Evolutionary conservation across 441 rosid genomes (phyloP), one percentile per base, ranked within the genome.

Genomic region (Sinapis alba): DNA sequence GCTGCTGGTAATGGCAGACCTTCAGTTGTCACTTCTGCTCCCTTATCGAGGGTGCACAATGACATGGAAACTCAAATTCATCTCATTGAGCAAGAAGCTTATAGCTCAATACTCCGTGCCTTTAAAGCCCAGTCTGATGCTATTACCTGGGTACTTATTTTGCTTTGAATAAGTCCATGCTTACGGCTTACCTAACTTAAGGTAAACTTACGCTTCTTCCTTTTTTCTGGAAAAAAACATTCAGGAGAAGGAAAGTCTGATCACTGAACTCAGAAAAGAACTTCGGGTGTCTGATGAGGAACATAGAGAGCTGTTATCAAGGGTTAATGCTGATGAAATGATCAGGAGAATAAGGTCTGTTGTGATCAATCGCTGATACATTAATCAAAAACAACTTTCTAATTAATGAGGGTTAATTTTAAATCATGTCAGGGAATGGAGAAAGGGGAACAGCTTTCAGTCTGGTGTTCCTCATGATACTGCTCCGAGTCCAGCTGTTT

Each of bases 111-210:
- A 54, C 84, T 96, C 65, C 91, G 98, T 60, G 99, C 99, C 18
- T 96, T 96, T 80, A 92, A 89, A 89, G 99, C 98, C 77, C 99
- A 90, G 80, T 96, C 99, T 21, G 98, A 96, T 84, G 98, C 97
- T 77, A 86, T 96, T 62, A 86, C 98, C 66, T 96, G 98, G 98
- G 99, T 96, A 90, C 80, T 27, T 63, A 24, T 41, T 73, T 68
- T 53, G 8, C 32, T 15, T 63, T 72, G 19, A 23, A 32, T 65
- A 38, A 36, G 5, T 26, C 56, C 56, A 16, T 47, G 4, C 54
- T 47, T n/a, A n/a, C n/a, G n/a, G n/a, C n/a, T n/a, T 64, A 58
- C 68, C 4, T 68, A 41, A 68, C 54, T 62, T 78, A 71, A 53
- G 7, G 23, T 9, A 56, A 62, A 41, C 23, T 41, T 8, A 45